Evolutionary conservation across 2,329 filamentous ascomycete genomes (phyloP).

Genomic region (Monosporascus ibericus): DNA sequence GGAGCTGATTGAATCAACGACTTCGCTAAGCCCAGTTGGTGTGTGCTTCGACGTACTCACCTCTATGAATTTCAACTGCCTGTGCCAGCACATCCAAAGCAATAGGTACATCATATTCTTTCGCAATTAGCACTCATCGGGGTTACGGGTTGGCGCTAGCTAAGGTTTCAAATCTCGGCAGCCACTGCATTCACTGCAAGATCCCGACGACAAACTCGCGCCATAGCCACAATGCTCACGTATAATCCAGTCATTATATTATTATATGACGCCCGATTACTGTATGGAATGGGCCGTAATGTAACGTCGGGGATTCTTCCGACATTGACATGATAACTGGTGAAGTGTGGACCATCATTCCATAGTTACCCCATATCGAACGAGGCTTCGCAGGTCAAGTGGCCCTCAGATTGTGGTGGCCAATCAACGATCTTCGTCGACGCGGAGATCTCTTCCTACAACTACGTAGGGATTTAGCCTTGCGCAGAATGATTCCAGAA

Average conservation of each 20-base stretch:
- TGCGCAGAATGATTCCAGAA: too few species aligned
- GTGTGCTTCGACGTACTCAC: too few species aligned
- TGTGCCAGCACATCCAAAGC: too few species aligned
- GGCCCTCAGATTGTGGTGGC: neutral
- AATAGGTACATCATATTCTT: too few species aligned
- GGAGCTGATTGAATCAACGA: too few species aligned
- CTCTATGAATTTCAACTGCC: too few species aligned
- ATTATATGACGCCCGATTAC: neutral
- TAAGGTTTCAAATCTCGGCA: too few species aligned
- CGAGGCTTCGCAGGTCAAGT: neutral
- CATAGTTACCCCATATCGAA: neutral
- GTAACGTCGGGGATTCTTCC: neutral
- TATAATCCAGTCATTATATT: neutral
- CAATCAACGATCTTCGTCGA: neutral
- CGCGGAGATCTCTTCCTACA: too few species aligned
- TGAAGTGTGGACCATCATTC: neutral
- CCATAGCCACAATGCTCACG: neutral
- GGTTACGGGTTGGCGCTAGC: too few species aligned
- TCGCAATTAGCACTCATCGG: too few species aligned
- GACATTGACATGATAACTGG: neutral
- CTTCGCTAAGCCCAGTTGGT: too few species aligned
- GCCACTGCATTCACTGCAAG: neutral
- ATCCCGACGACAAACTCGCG: neutral
- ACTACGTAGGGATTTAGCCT: too few species aligned
- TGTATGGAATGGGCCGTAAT: neutral